A percentile compares a stretch with the other conserved stretches of the same genome.
Conservation (phyloP, 805 yeast genomes). For the Ogataea glucozyma region DNA sequence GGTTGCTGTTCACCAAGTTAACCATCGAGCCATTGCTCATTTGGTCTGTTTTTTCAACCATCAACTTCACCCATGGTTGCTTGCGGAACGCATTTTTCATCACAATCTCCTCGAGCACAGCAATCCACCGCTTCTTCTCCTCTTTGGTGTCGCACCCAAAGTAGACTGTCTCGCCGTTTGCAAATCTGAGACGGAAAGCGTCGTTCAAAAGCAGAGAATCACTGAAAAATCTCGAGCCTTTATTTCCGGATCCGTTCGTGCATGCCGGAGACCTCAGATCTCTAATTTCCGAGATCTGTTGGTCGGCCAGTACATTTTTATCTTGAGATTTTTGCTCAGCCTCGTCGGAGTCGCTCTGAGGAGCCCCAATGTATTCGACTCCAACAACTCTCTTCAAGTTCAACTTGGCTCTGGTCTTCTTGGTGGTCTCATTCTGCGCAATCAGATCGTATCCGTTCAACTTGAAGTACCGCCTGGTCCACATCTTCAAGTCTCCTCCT, state of each 20-base stretch:
- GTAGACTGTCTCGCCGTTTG: conserved; percentile 78
- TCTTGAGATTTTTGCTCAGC: conserved; percentile 25
- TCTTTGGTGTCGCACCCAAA: conserved; percentile 77
- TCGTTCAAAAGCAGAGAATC: conserved; percentile 70
- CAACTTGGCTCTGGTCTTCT: conserved; percentile 71
- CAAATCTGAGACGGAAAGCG: conserved; percentile 72
- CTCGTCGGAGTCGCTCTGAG: no score
- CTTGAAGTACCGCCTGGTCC: conserved; percentile 75
- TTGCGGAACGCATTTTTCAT: conserved; percentile 34
- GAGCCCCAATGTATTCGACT: conserved; percentile 47
- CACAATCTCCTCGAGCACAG: conserved; percentile 55
- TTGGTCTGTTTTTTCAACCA: conserved; percentile 22
- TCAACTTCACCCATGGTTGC: conserved; percentile 40
- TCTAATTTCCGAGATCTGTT: conserved; percentile 21
- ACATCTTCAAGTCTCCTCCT: conserved; percentile 82
- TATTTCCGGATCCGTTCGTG: conserved; percentile 1
- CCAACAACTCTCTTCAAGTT: conserved; percentile 69
- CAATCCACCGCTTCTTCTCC: conserved; percentile 68
- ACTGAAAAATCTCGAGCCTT: conserved; percentile 56
- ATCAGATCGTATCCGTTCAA: conserved; percentile 69
- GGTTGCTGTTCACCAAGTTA: no score
- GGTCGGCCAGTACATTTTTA: conserved; percentile 1
- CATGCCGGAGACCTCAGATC: conserved; percentile 26
- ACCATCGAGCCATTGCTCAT: background rate
- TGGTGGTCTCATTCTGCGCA: conserved; percentile 73